Evolutionary conservation across 208 protist species (phyloP).

Genomic region (Leishmania aethiopica): DNA sequence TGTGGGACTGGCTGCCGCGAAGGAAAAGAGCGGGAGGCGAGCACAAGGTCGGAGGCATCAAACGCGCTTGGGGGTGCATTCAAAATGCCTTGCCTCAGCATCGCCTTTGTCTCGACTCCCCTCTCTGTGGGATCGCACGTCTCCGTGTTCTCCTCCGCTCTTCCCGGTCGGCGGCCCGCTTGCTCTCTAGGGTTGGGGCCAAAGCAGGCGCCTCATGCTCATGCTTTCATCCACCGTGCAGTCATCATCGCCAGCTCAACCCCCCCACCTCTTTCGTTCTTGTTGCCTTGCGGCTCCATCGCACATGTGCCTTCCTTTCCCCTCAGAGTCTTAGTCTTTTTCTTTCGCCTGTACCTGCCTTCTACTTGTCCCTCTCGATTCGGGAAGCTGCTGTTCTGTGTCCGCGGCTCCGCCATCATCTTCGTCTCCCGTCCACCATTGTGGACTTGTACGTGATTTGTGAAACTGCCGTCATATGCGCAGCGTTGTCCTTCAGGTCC

Average conservation of each 20-base stretch:
- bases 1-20: background rate
- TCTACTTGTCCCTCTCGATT: background rate
- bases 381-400: background rate
- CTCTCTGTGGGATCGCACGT: background rate
- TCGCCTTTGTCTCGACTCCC: background rate
- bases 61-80: background rate
- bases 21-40: background rate
- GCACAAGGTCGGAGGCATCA: background rate
- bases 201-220: background rate
- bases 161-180: no score
- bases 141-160: background rate
- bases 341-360: background rate
- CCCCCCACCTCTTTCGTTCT: background rate
- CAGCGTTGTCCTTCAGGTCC: background rate
- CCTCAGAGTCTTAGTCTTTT: background rate
- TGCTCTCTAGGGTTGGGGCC: background rate
- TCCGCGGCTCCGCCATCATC: background rate
- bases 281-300: background rate
- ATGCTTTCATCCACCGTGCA: background rate
- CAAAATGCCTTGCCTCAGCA: background rate
- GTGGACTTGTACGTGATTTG: background rate
- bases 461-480: background rate
- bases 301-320: background rate
- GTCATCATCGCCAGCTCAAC: background rate
- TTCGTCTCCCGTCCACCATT: background rate